Evolutionary conservation across 306 rosid species (phyloP), one percentile per base, ranked within the genome.

Genomic region (Quercus berberidifolia): DNA sequence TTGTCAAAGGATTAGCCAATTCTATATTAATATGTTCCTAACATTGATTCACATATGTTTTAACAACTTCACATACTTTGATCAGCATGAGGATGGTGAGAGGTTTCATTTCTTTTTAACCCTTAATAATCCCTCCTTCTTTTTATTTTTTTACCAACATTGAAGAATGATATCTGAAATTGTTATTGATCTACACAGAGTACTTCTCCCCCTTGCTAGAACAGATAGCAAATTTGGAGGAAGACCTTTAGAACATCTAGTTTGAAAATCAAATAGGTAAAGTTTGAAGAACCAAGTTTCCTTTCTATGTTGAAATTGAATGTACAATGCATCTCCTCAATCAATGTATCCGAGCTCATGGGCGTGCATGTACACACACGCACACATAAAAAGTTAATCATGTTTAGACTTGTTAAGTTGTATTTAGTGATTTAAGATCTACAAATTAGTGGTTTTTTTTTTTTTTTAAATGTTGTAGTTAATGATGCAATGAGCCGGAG

Each of bases 191-290:
- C 58, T 72, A 19, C 78, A 80, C 94, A 96, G 98, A 91, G 88
- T 98, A 96, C 89, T 90, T 96, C 82, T 72, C 83, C 35, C 99
- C 99, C 35, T 83, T 96, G 90, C 63, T 93, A 69, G 94, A 93
- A 79, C 96, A 96, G 77, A 90, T 96, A 73, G 82, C 85, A 1
- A 96, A 93, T 86, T 80, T 96, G 90, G 99, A 93, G 87, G 97
- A 96, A 86, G 93, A 96, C 84, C 26, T 25, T 25, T 25, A 79
- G 87, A 90, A 89, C 83, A 90, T 96, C 77, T 94, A 89, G 87
- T 96, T 93, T 80, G 98, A 93, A 82, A 98, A 93, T 69, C 99
- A 96, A 96, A 85, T 96, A 97, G 98, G 65, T 96, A 67, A 94
- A 93, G 88, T 76, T 33, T 60, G 26, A 41, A 26, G 64, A 30